phyloP scores from a whole-genome alignment of 1,139 yeast species.

The Diutina rugosa region DNA sequence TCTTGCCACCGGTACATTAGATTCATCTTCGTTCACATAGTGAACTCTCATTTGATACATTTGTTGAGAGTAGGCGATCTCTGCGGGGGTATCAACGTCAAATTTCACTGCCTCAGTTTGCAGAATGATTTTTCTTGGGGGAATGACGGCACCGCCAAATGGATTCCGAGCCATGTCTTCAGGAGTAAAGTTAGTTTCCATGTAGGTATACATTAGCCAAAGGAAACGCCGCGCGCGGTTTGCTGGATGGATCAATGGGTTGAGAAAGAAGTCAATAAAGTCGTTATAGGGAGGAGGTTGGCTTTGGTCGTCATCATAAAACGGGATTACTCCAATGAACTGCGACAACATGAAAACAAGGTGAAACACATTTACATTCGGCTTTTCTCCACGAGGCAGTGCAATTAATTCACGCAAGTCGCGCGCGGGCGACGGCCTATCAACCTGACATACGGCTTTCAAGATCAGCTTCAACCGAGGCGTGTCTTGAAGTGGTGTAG shows the following conservation, averaged over 20 bases:
- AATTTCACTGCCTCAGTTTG: constrained; percentile 27
- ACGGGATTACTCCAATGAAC: constrained; percentile 37
- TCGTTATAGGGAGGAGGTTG: constrained; percentile 9
- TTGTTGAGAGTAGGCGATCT: constrained; percentile 54
- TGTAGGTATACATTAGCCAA: constrained; percentile 73
- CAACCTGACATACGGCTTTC: constrained; percentile 51
- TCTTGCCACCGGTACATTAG: constrained; percentile 8
- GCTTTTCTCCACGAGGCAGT: constrained; percentile 21
- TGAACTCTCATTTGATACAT: constrained; percentile 53
- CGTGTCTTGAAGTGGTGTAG: constrained; percentile 85
- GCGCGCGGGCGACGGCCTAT: constrained; percentile 34
- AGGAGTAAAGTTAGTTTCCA: constrained; percentile 54
- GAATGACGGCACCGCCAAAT: constrained; percentile 38
- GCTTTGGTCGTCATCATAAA: constrained; percentile 8
- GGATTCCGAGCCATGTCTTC: constrained; percentile 50
- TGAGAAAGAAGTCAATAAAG: constrained; percentile 57
- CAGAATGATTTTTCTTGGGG: constrained; percentile 29
- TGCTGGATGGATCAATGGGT: constrained; percentile 35
- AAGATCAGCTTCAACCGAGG: constrained; percentile 83
- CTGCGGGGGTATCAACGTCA: constrained; percentile 63
- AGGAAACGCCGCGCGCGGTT: constrained; percentile 63
- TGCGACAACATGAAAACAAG: constrained; percentile 64
- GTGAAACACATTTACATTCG: constrained; percentile 51
- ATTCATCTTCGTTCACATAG: constrained; percentile 39
- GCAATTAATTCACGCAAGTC: constrained; percentile 35